Conservation (phyloP, 2,329 filamentous ascomycete genomes). For the Trichoderma sp. region DNA sequence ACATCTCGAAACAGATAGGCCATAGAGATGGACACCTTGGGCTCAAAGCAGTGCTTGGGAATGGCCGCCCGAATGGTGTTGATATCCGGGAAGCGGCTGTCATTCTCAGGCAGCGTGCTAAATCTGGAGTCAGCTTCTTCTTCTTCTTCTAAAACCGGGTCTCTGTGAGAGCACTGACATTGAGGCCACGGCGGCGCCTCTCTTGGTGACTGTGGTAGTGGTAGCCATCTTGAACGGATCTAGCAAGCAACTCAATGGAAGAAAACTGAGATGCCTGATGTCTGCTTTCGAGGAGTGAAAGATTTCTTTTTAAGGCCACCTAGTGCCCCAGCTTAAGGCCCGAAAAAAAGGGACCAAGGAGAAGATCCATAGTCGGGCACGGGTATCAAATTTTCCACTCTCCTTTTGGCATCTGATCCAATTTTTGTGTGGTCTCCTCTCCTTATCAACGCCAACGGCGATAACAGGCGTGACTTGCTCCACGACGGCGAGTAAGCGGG, state of each 20-base stretch:
- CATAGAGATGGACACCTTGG: constrained; percentile 22
- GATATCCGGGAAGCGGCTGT: constrained; percentile 26
- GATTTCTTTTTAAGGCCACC: constrained; percentile 19
- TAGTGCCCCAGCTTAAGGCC: constrained; percentile 17
- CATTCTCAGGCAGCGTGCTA: constrained; percentile 25
- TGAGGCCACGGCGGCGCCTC: constrained; percentile 19
- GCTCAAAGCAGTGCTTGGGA: constrained; percentile 64
- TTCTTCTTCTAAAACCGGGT: background rate
- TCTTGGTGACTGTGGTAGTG: constrained; percentile 24
- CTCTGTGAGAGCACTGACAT: constrained; percentile 17
- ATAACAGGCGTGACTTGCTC: constrained; percentile 14
- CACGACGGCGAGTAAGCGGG: background rate
- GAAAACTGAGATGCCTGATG: constrained; percentile 14
- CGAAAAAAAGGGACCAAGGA: constrained; percentile 14
- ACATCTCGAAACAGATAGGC: constrained; percentile 61
- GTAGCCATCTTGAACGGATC: constrained; percentile 21
- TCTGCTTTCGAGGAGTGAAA: background rate
- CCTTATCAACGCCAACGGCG: constrained; percentile 20
- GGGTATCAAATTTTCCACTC: constrained; percentile 27
- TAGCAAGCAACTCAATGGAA: constrained; percentile 12
- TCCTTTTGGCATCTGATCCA: constrained; percentile 15
- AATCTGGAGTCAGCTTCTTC: constrained; percentile 5
- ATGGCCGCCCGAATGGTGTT: constrained; percentile 47
- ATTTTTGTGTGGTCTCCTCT: constrained; percentile 21
- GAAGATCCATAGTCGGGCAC: constrained; percentile 26